phyloP scores from a whole-genome alignment of 306 rosid genomes.

The Astragalus membranaceus region DNA sequence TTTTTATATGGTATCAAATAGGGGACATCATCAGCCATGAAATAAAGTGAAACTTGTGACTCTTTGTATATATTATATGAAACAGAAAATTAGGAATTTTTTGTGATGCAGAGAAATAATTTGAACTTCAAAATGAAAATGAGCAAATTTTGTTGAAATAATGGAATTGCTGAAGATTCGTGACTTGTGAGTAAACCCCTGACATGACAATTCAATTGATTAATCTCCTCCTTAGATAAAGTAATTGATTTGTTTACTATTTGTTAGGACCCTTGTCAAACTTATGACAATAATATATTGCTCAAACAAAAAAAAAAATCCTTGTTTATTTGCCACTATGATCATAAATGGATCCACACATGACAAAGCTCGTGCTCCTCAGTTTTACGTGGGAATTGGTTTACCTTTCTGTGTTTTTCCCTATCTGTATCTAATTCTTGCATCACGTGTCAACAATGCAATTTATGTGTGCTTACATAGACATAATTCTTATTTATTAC shows the following conservation, averaged over 20 bases:
- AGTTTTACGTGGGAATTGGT: neutral
- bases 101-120: neutral
- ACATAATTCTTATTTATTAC: neutral
- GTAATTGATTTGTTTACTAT: neutral
- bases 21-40: neutral
- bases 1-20: slow-evolving; percentile 6
- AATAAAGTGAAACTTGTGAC: neutral
- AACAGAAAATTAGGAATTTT: neutral
- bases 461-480: neutral
- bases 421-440: neutral
- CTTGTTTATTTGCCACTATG: neutral
- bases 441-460: neutral
- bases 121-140: neutral
- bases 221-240: neutral
- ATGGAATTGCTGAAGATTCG: neutral
- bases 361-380: neutral
- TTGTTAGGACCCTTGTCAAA: neutral
- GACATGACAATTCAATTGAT: neutral
- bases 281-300: neutral
- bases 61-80: neutral
- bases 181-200: neutral
- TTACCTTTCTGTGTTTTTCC: neutral
- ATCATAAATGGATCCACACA: neutral
- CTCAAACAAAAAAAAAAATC: neutral
- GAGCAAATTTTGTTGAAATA: neutral